Evolutionary conservation across 2,329 filamentous ascomycete genomes (phyloP), one percentile per base, ranked within the genome.

Genomic region (Aaosphaeria pasadenensis): DNA sequence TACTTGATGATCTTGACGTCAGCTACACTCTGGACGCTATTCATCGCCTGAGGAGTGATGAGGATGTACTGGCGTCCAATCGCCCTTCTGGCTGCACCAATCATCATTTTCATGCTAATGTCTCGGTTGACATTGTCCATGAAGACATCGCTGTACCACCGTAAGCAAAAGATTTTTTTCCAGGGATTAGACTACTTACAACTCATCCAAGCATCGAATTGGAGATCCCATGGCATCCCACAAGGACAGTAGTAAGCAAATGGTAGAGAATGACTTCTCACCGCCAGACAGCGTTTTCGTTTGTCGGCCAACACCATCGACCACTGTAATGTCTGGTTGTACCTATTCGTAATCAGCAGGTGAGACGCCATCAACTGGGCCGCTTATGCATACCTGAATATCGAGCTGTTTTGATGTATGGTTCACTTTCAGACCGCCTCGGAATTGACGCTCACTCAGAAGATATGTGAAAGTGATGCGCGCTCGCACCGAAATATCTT

Each of bases 161-260:
- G 39, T 48, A 45, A 67, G 57, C 63, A 44, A 28, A 36, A 39
- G n/a, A 5, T 43, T 6, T 24, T 24, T 24, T 24, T 24, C 17
- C 17, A 24, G 17, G 17, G 17, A 24, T 24, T 24, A 41, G 33
- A 39, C n/a, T 33, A 71, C 76, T 56, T 67, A 80, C 78, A 97
- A 99, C 71, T 99, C 94, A 71, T 99, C 94, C 46, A 99, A 78
- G 64, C 94, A 99, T 46, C 94, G 84, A 51, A 99, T 87, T 0
- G 91, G 92, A 13, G 91, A 95, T 7, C 94, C 92, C 87, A 99
- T 99, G 30, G 94, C 92, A 66, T 99, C 94, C 94, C 94, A 99
- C 13, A 99, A 86, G 2, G 91, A 84, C 31, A 99, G 79, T 46
- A 99, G 76, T 59, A 99, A 81, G 72, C 94, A 99, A 50, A 97